Percentiles rank a stretch among this genome's conserved stretches.
phyloP scores from a whole-genome alignment of 2,329 filamentous ascomycete species.

The Alternaria longipes region DNA sequence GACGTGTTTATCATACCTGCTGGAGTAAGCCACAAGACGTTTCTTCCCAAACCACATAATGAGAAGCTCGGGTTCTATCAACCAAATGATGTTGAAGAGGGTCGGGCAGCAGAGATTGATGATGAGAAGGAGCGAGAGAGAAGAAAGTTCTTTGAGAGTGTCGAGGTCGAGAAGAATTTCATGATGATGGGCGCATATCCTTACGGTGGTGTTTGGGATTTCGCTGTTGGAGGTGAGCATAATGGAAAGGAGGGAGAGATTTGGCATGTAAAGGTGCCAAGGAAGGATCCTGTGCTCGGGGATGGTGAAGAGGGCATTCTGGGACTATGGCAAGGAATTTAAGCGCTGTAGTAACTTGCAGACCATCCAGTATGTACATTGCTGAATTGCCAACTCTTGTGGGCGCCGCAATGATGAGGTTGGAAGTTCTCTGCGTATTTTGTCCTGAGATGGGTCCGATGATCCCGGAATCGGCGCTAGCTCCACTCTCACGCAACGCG shows the following conservation, averaged over 20 bases:
- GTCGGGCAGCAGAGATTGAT: constrained; percentile 25
- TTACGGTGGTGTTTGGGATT: constrained; percentile 60
- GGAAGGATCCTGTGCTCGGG: constrained; percentile 61
- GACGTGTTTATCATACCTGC: constrained; percentile 69
- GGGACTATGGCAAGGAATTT: constrained; percentile 47
- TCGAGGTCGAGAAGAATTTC: constrained; percentile 56
- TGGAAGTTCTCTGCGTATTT: background rate
- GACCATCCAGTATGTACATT: no score
- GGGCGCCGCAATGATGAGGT: no score
- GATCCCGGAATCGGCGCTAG: constrained; percentile 2
- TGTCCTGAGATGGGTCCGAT: background rate
- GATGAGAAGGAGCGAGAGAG: constrained; percentile 44
- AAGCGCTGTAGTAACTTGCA: background rate
- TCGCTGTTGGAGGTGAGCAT: constrained; percentile 58
- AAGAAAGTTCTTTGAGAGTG: constrained; percentile 46
- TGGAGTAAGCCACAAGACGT: constrained; percentile 65
- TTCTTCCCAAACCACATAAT: constrained; percentile 52
- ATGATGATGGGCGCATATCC: constrained; percentile 69
- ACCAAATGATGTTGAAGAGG: constrained; percentile 49
- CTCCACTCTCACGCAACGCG: background rate
- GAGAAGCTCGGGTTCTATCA: constrained; percentile 54
- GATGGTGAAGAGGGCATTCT: constrained; percentile 47
- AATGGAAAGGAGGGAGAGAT: constrained; percentile 53
- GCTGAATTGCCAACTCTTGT: background rate
- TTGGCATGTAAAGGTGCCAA: constrained; percentile 59